Base-by-base conservation (phyloP, 225 moss, liverwort and hornwort species). In the Climacium dendroides region DNA sequence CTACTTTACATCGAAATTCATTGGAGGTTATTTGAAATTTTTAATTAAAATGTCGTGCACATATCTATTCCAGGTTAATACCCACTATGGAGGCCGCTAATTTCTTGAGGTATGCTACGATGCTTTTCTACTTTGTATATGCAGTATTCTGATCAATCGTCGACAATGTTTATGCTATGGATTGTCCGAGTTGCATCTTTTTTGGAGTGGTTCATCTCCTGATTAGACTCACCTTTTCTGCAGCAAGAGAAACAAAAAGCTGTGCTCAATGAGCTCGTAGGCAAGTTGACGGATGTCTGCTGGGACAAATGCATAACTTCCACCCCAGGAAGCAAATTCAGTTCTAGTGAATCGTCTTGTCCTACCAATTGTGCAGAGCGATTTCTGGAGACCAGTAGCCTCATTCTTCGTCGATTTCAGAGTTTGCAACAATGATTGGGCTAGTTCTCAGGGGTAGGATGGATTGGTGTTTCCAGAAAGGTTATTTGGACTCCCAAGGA, bases 191-290 rank as follows among this genome's bases (percentile, higher is more conserved):
- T 19, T 78, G 58, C 23, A 62, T 32, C 41, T 77, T 79, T n/a
- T 52, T 26, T 26, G 67, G 15, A 60, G 34, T 76, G 32, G 13
- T 32, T 37, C 53, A 67, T 82, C 54, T 45, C 72, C 47, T 86
- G 57, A 78, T 59, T 34, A 37, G 55, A 58, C 13, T 22, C 13
- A 48, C 16, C 32, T 65, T 48, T 63, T 20, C 85, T 83, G 57
- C 97, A 97, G 99, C 95, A 99, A 95, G 99, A 99, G 92, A 97
- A 97, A 90, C 96, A 99, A 69, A 99, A 96, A 85, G 99, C 97
- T 60, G 95, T 95, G 88, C 91, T 99, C 37, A 97, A 96, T 89
- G 99, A 97, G 90, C 95, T 99, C n/a, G 97, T 99, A 83, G 99
- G 95, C 87, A 99, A 97, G 95, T 83, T 97, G 87, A 99, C 97